Evolutionary conservation across 1,139 yeast genomes (phyloP), one percentile per base, ranked within the genome.

Genomic region (Geotrichum candidum): DNA sequence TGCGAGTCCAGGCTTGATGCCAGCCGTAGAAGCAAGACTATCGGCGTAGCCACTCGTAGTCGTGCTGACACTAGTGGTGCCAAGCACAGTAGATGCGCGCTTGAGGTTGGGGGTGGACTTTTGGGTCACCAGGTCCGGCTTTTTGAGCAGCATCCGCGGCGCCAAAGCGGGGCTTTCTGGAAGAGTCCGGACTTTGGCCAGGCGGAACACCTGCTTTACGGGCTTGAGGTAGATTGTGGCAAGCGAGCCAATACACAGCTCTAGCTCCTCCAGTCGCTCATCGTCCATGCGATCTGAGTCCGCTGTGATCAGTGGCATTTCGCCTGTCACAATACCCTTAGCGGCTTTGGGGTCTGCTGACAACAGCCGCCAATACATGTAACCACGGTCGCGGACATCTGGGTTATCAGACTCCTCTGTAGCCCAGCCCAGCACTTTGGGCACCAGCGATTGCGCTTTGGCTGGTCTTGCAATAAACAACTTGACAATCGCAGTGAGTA

Each of bases 141-240:
- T 57, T 23, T 65, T 65, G 22, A 41, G 46, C 18, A 41, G n/a
- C 29, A 65, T 61, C 27, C 77, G 68, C 2, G 78, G 78, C 1
- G 74, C 76, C 57, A 89, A 74, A 0, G 92, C 94, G 0, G 94
- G 90, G 53, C 91, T 85, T 10, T 74, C 72, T 0, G 84, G 79
- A 38, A 92, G 74, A 25, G 73, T 70, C 63, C 81, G 85, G 3
- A 81, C 76, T 66, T 82, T 86, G 1, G 91, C 82, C 53, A 83
- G 75, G 52, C 96, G 77, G 76, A 92, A 91, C 1, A 92, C 91
- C 66, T 84, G 89, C 29, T 82, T 82, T 5, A 90, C 87, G 0
- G 97, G 96, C 68, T 90, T 89, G 67, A 91, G 77, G 69, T 91
- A 92, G 33, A 92, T 85, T 0, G 96, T 87, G 0, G 96, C 92